Evolutionary conservation across 2,329 filamentous ascomycete genomes (phyloP).

Genomic region (Phyllachora maydis): DNA sequence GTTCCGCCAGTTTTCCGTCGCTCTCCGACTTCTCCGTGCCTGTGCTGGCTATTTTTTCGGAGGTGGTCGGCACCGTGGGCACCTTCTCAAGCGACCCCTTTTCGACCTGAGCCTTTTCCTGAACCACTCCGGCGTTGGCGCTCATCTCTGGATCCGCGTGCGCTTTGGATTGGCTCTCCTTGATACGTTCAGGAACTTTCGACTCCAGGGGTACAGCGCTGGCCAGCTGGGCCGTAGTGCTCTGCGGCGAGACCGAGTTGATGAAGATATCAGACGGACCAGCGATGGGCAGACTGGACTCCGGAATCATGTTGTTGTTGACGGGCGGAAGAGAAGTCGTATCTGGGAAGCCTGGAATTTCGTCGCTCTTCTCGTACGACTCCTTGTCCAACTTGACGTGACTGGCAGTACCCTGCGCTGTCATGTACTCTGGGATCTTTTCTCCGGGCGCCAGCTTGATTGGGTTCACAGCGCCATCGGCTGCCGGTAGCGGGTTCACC

Average conservation of each 20-base stretch:
- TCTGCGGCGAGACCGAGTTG: slow-evolving; percentile 27
- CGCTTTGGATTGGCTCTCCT: slow-evolving; percentile 50
- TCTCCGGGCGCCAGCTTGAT: slow-evolving; percentile 63
- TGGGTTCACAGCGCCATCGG: slow-evolving; percentile 52
- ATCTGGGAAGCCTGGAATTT: slow-evolving; percentile 31
- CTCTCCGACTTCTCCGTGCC: slow-evolving; percentile 31
- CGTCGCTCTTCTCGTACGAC: slow-evolving; percentile 68
- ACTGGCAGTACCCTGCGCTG: slow-evolving; percentile 44
- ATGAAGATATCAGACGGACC: slow-evolving; percentile 21
- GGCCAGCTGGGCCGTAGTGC: slow-evolving; percentile 51
- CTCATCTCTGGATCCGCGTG: slow-evolving; percentile 46
- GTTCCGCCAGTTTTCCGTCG: slow-evolving; percentile 17
- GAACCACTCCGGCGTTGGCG: slow-evolving; percentile 40
- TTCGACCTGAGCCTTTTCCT: slow-evolving; percentile 52
- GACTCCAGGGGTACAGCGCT: slow-evolving; percentile 39
- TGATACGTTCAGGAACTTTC: slow-evolving; percentile 41
- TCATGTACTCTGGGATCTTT: slow-evolving; percentile 52
- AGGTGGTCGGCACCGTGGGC: slow-evolving; percentile 33
- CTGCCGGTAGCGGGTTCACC: slow-evolving; percentile 41
- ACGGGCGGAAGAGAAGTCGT: slow-evolving; percentile 30
- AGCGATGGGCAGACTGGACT: slow-evolving; percentile 56
- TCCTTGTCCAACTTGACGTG: slow-evolving; percentile 64
- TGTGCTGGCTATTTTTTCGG: slow-evolving; percentile 30
- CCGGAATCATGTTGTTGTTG: slow-evolving; percentile 50
- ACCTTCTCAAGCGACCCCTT: slow-evolving; percentile 50